Base-by-base conservation (phyloP, 352 stramenopile genomes). In the Pythium phragmitis region DNA sequence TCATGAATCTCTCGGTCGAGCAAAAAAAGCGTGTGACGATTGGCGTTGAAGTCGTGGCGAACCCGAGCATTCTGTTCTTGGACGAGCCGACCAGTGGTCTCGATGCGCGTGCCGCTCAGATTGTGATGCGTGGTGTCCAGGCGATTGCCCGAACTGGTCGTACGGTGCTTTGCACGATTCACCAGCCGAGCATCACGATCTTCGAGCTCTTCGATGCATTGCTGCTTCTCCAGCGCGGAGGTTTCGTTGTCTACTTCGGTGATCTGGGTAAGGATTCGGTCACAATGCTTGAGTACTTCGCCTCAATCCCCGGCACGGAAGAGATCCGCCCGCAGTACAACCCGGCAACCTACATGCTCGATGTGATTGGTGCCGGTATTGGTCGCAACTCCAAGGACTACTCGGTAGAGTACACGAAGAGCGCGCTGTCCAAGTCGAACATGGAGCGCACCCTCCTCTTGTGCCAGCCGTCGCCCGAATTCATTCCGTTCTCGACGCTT, bases 21-120 rank as follows among this genome's bases (percentile, higher is more conserved):
- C 88, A 98, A 67, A 88, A 92, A 68, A 98, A 98, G 74, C 77
- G 92, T 33, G 75, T 98, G 49, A 93, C 90, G 17, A 97, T 98
- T 59, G 95, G 81, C 52, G 82, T 96, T 5, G 90, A 98, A 70
- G 79, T 98, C 23, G 92, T 97, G 17, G 67, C 87, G 6, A 98
- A 98, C 72, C 94, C 94, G 17, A 92, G 92, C 64, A 77, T 98
- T 43, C 60, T 99, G 48, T 97, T 99, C 68, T 69, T 98, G 33
- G 92, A 98, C 58, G 94, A 98, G 67, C 91, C 92, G 3, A 98
- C 91, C 0, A 90, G 73, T 71, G 88, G 89, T 45, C 68, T 98
- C 13, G 92, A 98, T 68, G 77, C 85, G 0, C 85, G 82, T 21
- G 84, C 91, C 37, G 92, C 90, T 7, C 72, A 89, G 51, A 91